Evolutionary conservation across 2,329 filamentous ascomycete species (phyloP), one percentile per base, ranked within the genome.

Genomic region (Onygenales sp.): DNA sequence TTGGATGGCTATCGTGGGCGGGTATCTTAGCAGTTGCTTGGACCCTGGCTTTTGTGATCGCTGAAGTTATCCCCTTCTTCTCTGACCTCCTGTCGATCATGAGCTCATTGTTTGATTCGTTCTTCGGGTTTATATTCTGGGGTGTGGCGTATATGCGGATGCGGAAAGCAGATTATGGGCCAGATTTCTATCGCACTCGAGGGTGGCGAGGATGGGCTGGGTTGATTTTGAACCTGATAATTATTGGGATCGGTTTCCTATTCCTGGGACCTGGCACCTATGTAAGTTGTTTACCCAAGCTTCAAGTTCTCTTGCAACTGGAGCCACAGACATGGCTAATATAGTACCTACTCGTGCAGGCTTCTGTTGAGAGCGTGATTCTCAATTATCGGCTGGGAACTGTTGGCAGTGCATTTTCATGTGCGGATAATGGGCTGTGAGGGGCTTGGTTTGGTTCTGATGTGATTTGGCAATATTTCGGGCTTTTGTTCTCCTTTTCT

Each of bases 1-100:
- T 88, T 13, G 91, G 91, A 11, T 96, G 91, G 91, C 74, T 73
- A 0, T 74, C 81, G 0, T 96, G 91, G 91, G 78, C 80, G 3
- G 81, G 69, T 1, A 94, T 95, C 57, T 74, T 95, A 34, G 69
- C 65, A 1, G 58, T 57, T 0, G 87, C 85, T 3, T 96, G 91
- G 91, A 70, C 92, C n/a, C 61, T 86, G n/a, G 90, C 89, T 6
- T 95, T 95, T 69, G 82, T 95, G 65, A 92, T 96, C 61, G 87
- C 91, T 1, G 87, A 95, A 67, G 85, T 95, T 45, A 95, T 96
- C 63, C 90, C 90, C 0, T 95, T 95, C 78, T 95, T 96, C 74
- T 86, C 84, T 7, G 89, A 89, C 56, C 74, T 79, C 58, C 69
- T 80, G 13, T 73, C 73, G 4, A 70, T 77, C 50, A 77, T 77